Evolutionary conservation across 495 filamentous ascomycete genomes (phyloP), one percentile per base, ranked within the genome.

Genomic region (Penicillium macrosclerotiorum): DNA sequence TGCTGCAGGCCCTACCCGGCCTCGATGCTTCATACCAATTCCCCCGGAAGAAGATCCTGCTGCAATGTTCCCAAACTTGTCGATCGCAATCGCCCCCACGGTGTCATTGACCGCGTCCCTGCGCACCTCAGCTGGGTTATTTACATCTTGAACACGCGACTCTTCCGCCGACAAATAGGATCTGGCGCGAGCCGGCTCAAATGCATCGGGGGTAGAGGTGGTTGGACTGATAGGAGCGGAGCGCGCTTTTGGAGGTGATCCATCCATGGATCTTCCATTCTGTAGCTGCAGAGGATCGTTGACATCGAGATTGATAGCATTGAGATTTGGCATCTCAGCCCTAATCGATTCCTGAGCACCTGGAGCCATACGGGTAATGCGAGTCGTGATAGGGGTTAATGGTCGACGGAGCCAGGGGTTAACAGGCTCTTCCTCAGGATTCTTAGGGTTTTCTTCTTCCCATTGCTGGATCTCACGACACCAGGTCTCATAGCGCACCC

Each of bases 1-100:
- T 5, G 93, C 93, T 17, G 93, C 93, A 25, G 93, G 93, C 3
- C 93, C 93, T 55, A 95, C 76, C 32, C 93, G 83, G 18, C 93
- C 93, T 35, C 80, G 77, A 66, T 93, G 90, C 56, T 98, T 98
- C 90, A 98, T 95, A 12, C 94, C 94, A 51, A 97, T 97, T 5
- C 93, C 93, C n/a, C 93, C 93, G 35, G 93, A 98, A 5, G 93
- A 97, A 3, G 94, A 95, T n/a, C 88, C 93, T 7, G 92, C 93
- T 4, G 93, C 94, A 59, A 98, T 95, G 36, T 86, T 84, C 14
- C 93, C 93, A 29, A 74, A 80, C 17, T 72, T 70, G 55, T 98
- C 93, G 47, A 98, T 80, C 31, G 90, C 94, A 53, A 98, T 93
- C 14, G 89, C 94, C 7, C 93, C 93, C 26, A 98, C 88, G 3